phyloP scores from a whole-genome alignment of 2,329 filamentous ascomycete species.

The Xylaria sp. region DNA sequence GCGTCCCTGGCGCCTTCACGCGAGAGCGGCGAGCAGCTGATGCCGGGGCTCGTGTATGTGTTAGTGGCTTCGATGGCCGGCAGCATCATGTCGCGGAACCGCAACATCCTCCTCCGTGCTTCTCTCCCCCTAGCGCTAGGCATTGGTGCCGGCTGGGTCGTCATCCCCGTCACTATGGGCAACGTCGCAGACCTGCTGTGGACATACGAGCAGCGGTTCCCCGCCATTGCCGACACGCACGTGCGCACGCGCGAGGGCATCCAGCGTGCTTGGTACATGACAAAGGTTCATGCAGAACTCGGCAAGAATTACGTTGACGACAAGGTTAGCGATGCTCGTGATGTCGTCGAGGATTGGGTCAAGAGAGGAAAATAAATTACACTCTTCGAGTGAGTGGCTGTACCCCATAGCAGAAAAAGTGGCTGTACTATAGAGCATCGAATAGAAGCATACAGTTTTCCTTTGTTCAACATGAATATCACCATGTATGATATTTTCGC shows the following conservation, averaged over 20 bases:
- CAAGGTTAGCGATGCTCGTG: conserved; percentile 79
- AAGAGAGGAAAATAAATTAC: conserved; percentile 80
- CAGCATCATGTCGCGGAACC: conserved; percentile 88
- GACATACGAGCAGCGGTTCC: conserved; percentile 92
- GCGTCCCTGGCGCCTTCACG: conserved; percentile 87
- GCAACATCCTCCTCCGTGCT: conserved; percentile 83
- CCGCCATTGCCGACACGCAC: conserved; percentile 84
- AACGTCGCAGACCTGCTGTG: conserved; percentile 89
- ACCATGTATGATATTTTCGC: conserved; percentile 1
- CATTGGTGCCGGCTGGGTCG: conserved; percentile 82
- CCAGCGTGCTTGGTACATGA: conserved; percentile 76
- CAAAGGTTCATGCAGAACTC: conserved; percentile 78
- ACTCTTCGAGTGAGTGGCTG: conserved; percentile 15
- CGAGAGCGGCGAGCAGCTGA: conserved; percentile 86
- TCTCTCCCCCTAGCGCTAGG: conserved; percentile 82
- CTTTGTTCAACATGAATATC: conserved; percentile 29
- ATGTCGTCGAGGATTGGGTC: conserved; percentile 87
- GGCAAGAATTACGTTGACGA: conserved; percentile 80
- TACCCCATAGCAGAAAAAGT: conserved; percentile 17
- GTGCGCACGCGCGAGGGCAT: conserved; percentile 75
- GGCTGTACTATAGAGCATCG: conserved; percentile 47
- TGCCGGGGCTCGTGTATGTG: conserved; percentile 92
- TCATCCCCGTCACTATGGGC: conserved; percentile 88
- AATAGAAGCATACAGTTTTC: conserved; percentile 44
- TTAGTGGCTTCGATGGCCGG: conserved; percentile 95